Percentiles rank a stretch among this genome's conserved stretches.
phyloP scores from a whole-genome alignment of 805 yeast genomes.

The Pichia ethanolica region DNA sequence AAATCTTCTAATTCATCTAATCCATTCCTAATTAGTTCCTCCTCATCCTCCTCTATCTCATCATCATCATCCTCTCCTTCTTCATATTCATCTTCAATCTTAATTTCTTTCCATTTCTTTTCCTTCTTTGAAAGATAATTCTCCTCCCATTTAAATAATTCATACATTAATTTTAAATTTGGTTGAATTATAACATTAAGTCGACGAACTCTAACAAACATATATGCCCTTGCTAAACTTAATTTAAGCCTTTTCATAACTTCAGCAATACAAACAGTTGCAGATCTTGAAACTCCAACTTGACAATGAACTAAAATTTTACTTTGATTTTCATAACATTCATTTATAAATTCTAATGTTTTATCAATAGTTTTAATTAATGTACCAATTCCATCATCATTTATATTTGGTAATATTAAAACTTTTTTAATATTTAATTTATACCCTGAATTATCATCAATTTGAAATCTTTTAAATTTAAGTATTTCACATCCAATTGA shows the following conservation, averaged over 20 bases:
- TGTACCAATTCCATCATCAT: slow-evolving; percentile 88
- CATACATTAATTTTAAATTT: slow-evolving; percentile 85
- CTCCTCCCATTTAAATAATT: slow-evolving; percentile 67
- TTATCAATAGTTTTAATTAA: slow-evolving; percentile 53
- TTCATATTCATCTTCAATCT: neutral
- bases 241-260: slow-evolving; percentile 72
- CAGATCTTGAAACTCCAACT: slow-evolving; percentile 92
- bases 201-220: slow-evolving; percentile 83
- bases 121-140: slow-evolving; percentile 14
- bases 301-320: slow-evolving; percentile 82
- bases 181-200: slow-evolving; percentile 93
- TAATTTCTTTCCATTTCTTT: neutral
- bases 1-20: too few species aligned
- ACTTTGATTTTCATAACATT: slow-evolving; percentile 36
- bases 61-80: neutral
- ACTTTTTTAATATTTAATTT: slow-evolving; percentile 34
- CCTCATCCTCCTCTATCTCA: neutral
- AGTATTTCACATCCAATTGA: slow-evolving; percentile 25
- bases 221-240: slow-evolving; percentile 69
- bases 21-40: too few species aligned
- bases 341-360: slow-evolving; percentile 61
- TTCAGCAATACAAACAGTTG: slow-evolving; percentile 93
- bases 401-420: slow-evolving; percentile 62
- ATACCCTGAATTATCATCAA: slow-evolving; percentile 14
- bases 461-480: slow-evolving; percentile 15